These are phyloP conservation scores for Annona cherimola DNA, from an alignment of 164 flowering plant genomes.

Conservation along the genomic window DNA sequence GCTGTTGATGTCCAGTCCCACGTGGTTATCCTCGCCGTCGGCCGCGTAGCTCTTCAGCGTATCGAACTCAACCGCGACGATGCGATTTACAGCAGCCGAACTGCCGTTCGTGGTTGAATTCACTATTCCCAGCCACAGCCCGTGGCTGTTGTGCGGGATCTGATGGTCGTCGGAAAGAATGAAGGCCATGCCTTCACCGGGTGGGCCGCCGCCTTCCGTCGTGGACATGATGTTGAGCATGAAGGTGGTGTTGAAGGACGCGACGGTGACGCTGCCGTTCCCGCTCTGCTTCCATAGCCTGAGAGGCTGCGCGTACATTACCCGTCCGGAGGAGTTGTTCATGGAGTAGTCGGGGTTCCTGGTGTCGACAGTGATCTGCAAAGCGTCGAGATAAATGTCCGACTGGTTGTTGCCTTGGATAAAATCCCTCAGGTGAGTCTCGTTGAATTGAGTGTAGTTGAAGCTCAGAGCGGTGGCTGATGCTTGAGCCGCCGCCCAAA, in stretches of 20 bases:
- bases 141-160: conserved; percentile 29
- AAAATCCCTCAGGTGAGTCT: background rate
- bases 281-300: background rate
- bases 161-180: conserved; percentile 22
- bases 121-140: conserved; percentile 37
- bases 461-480: background rate
- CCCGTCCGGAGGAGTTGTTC: background rate
- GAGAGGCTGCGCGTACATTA: background rate
- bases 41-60: conserved; percentile 9
- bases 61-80: conserved; percentile 32
- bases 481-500: background rate
- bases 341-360: background rate
- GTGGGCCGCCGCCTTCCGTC: background rate
- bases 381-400: background rate
- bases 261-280: background rate
- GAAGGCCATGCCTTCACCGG: conserved; percentile 29
- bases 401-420: background rate
- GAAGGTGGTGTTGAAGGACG: conserved; percentile 36
- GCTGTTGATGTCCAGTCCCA: conserved; percentile 23
- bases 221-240: conserved; percentile 18
- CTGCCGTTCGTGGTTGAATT: conserved; percentile 8
- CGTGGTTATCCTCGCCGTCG: conserved; percentile 23
- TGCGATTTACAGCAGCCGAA: conserved; percentile 20
- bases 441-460: background rate
- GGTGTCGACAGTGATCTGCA: background rate